These are phyloP conservation scores for Dictyophora rubrovolvata DNA, from an alignment of 768 basidiomycete genomes.

Conservation along the genomic window DNA sequence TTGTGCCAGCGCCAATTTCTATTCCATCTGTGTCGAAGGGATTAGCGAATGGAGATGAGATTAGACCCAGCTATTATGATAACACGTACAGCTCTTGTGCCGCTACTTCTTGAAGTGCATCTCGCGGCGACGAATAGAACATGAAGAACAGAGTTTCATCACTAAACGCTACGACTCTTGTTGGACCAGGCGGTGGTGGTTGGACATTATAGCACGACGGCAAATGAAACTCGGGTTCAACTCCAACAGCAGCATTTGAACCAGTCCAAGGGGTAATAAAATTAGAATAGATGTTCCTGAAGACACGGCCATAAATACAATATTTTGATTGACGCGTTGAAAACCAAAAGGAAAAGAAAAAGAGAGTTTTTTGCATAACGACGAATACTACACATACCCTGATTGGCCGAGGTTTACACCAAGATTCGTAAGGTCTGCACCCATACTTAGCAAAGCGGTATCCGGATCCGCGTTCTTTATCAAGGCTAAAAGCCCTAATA, in stretches of 20 bases:
- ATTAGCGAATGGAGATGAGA: background rate
- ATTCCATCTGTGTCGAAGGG: constrained; percentile 51
- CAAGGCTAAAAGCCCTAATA: constrained; percentile 75
- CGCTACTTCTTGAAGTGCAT: constrained; percentile 88
- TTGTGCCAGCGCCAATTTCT: constrained; percentile 97
- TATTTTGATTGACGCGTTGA: background rate
- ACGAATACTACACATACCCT: constrained; percentile 46
- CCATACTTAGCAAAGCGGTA: constrained; percentile 71
- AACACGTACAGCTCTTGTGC: constrained; percentile 89
- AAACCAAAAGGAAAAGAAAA: background rate
- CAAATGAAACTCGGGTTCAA: constrained; percentile 88
- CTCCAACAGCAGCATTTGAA: constrained; percentile 69
- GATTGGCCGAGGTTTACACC: constrained; percentile 80
- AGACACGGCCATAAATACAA: constrained; percentile 12
- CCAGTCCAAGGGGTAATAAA: constrained; percentile 98
- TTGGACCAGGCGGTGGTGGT: constrained; percentile 72
- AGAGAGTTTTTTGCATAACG: background rate
- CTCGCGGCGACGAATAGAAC: constrained; percentile 91
- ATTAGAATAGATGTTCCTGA: constrained; percentile 76
- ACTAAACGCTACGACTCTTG: constrained; percentile 74
- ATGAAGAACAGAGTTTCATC: constrained; percentile 98
- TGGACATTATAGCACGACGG: constrained; percentile 91
- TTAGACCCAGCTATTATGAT: background rate
- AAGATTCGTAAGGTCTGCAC: constrained; percentile 85
- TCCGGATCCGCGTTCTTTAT: constrained; percentile 84